Evolutionary conservation across 1,139 yeast species (phyloP).

Genomic region (Protomyces macrosporus): DNA sequence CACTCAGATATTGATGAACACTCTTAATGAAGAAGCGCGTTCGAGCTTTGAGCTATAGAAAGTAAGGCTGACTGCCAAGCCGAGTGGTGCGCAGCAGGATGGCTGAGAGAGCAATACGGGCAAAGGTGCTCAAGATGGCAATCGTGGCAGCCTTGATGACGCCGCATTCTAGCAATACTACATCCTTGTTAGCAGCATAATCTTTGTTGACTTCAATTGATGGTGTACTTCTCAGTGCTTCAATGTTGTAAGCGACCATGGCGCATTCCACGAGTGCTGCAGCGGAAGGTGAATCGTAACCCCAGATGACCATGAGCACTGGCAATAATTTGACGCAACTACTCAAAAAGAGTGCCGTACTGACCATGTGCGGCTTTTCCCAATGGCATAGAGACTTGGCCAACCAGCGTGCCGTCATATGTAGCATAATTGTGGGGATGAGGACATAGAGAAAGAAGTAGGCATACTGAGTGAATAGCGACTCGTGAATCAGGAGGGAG

Average conservation of each 20-base stretch:
- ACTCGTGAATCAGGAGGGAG: slow-evolving; percentile 43
- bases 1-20: neutral
- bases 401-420: slow-evolving; percentile 47
- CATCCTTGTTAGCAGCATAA: neutral
- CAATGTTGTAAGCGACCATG: slow-evolving; percentile 59
- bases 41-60: neutral
- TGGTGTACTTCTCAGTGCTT: slow-evolving; percentile 45
- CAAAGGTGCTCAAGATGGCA: slow-evolving; percentile 30
- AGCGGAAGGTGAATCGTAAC: slow-evolving; percentile 74
- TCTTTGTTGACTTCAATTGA: neutral
- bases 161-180: slow-evolving; percentile 28
- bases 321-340: slow-evolving; percentile 67
- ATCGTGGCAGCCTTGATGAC: slow-evolving; percentile 31
- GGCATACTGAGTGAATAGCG: slow-evolving; percentile 57
- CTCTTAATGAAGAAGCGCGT: neutral
- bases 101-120: neutral
- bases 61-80: neutral
- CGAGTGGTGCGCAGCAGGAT: neutral
- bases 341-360: slow-evolving; percentile 61
- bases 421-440: slow-evolving; percentile 54
- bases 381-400: slow-evolving; percentile 42
- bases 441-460: slow-evolving; percentile 61
- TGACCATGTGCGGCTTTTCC: slow-evolving; percentile 41
- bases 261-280: slow-evolving; percentile 56
- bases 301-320: slow-evolving; percentile 93